Base-by-base conservation (phyloP, 1,284 basidiomycete genomes). In the Ustanciosporium gigantosporum region DNA sequence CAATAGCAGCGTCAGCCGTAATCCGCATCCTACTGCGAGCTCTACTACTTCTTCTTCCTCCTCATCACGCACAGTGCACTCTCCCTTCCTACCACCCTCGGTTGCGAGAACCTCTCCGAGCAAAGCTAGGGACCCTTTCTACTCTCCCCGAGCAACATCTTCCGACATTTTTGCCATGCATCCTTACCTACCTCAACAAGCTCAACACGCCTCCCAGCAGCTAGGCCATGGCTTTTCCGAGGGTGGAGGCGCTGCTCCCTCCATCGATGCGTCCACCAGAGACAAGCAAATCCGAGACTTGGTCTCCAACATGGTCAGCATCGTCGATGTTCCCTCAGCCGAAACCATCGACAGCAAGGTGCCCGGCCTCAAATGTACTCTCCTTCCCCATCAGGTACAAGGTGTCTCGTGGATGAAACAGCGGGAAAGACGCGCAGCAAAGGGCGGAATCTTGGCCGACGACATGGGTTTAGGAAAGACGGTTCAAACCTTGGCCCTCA, bases 381-480 rank as follows among this genome's bases (percentile, higher is more conserved):
- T 96, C 21, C 82, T 94, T 66, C 88, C 90, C 1, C 92, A 96
- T 79, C 92, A 97, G 71, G 82, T 94, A 13, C 80, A 87, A 41
- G 90, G 90, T 17, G 83, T 90, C 2, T 80, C 81, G 25, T 97
- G 92, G 91, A 93, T 97, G 90, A 82, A 82, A 24, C 84, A 87
- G 25, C 83, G 92, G 16, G 93, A 96, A 78, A 80, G 82, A 5
- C 87, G 86, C 84, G 52, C 43, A 6, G 85, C 87, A 66, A 82
- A 77, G 22, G 92, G 92, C 25, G 93, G 94, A 2, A 96, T 97
- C 48, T 79, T 98, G 23, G 66, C 89, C 27, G 89, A 91, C 68
- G 90, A 95, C 76, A 96, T 96, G 92, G 92, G 92, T 25, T 81
- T 95, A 0, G 91, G 74, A 3, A 74, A 93, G 88, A 96, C 93